These are phyloP conservation scores for Solanum medicagineum DNA, from an alignment of 257 asterid genomes.

Conservation along the genomic window DNA sequence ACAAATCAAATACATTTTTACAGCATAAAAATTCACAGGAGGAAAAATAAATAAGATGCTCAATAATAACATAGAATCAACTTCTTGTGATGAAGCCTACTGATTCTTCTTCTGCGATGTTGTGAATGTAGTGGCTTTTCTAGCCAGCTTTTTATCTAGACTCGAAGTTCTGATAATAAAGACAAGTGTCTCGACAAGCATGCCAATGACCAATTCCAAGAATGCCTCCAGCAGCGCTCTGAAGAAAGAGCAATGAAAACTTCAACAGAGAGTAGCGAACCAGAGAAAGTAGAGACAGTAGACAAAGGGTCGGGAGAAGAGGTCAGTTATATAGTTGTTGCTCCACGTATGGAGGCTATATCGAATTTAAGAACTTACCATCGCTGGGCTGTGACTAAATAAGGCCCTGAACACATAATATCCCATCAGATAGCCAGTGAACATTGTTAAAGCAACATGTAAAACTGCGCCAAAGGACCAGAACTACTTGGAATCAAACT, in stretches of 20 bases:
- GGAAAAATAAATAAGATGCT: not conserved
- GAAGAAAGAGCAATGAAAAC: not conserved
- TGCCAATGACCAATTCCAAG: constrained; percentile 75
- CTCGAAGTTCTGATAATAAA: constrained; percentile 52
- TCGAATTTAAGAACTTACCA: constrained; percentile 36
- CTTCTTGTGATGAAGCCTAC: not conserved
- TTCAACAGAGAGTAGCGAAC: not conserved
- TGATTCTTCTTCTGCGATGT: constrained; percentile 15
- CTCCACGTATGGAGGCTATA: not conserved
- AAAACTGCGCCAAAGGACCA: constrained; percentile 42
- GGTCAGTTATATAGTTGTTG: not conserved
- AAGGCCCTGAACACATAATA: constrained; percentile 87
- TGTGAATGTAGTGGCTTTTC: constrained; percentile 10
- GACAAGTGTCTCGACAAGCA: constrained; percentile 85
- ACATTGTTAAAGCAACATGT: constrained; percentile 74
- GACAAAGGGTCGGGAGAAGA: not conserved
- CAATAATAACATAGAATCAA: not conserved
- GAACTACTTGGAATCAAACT: not conserved
- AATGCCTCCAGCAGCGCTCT: constrained; percentile 97
- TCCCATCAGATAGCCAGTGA: constrained; percentile 82
- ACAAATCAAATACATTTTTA: not conserved
- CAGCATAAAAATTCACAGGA: not conserved
- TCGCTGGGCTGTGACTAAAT: constrained; percentile 56
- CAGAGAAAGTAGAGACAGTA: not conserved
- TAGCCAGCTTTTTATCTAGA: constrained; percentile 17